These are phyloP conservation scores for Misopates orontium DNA, from an alignment of 257 asterid species.

Conservation along the genomic window DNA sequence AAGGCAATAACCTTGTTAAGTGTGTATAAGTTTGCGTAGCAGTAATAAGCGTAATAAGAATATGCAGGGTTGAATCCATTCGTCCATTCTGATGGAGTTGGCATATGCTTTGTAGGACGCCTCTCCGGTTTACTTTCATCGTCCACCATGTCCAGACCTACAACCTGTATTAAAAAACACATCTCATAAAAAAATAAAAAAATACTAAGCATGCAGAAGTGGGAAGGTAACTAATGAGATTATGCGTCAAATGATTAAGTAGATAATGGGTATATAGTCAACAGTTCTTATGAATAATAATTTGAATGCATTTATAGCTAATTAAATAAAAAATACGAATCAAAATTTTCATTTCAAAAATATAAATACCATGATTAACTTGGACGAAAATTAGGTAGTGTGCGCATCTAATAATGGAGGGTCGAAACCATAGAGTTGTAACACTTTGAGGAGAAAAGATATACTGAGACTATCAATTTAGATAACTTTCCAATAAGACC, in stretches of 20 bases:
- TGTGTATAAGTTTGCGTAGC: conserved; percentile 87
- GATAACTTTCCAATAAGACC: too few relatives aligned
- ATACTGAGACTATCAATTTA: too few relatives aligned
- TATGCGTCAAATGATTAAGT: neutral
- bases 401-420: too few relatives aligned
- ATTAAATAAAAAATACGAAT: neutral
- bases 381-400: too few relatives aligned
- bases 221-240: conserved; percentile 9
- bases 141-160: conserved; percentile 93
- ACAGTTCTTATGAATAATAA: neutral
- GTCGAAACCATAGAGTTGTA: too few relatives aligned
- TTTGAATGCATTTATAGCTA: conserved; percentile 4
- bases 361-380: too few relatives aligned
- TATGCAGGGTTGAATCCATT: conserved; percentile 89
- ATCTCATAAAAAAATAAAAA: conserved; percentile 14
- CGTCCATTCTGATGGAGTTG: conserved; percentile 90
- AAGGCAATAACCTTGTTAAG: conserved; percentile 71
- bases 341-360: too few relatives aligned
- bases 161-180: conserved; percentile 61
- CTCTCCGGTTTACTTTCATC: conserved; percentile 99
- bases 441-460: too few relatives aligned
- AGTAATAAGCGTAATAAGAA: conserved; percentile 93
- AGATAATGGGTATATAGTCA: conserved; percentile 11
- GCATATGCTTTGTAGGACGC: conserved; percentile 97
- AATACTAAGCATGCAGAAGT: conserved; percentile 16